Percentiles rank a stretch among this genome's conserved stretches.
Conservation (phyloP, 805 yeast genomes). For the Starmerella powellii region DNA sequence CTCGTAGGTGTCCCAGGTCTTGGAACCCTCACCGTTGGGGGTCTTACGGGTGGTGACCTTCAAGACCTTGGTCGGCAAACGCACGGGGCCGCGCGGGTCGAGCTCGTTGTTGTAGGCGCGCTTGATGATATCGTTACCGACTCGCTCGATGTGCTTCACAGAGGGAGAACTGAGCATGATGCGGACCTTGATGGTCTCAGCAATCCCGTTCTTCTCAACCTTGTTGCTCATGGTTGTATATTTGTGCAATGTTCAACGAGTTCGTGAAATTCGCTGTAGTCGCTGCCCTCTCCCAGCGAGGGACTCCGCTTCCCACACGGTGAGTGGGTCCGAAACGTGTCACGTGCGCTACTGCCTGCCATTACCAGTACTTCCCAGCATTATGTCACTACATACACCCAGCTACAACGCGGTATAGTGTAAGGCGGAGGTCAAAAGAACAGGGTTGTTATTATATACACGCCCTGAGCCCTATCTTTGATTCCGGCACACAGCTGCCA, state of each 20-base stretch:
- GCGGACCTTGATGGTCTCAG: constrained; percentile 91
- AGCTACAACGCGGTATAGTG: too few relatives aligned
- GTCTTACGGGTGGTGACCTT: constrained; percentile 99
- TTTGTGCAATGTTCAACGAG: constrained; percentile 8
- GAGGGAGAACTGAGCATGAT: constrained; percentile 97
- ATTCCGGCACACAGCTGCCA: too few relatives aligned
- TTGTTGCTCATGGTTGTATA: constrained; percentile 32
- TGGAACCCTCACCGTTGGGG: constrained; percentile 99
- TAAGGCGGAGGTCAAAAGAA: too few relatives aligned
- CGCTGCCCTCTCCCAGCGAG: constrained; percentile 4
- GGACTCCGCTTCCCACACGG: background rate
- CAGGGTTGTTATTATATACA: too few relatives aligned
- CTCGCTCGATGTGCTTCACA: constrained; percentile 95
- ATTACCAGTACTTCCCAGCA: background rate
- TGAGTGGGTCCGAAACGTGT: constrained; percentile 4
- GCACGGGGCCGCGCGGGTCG: constrained; percentile 93
- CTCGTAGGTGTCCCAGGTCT: constrained; percentile 99
- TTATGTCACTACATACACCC: background rate
- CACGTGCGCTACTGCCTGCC: constrained; percentile 2
- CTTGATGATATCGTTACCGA: constrained; percentile 76
- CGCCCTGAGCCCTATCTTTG: background rate
- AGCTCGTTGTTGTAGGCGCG: constrained; percentile 76
- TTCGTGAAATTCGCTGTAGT: constrained; percentile 5
- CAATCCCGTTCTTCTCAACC: constrained; percentile 65
- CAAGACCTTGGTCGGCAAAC: constrained; percentile 98